These are phyloP conservation scores for Trametes versicolor DNA, from an alignment of 1,284 basidiomycete genomes.

Conservation along the genomic window DNA sequence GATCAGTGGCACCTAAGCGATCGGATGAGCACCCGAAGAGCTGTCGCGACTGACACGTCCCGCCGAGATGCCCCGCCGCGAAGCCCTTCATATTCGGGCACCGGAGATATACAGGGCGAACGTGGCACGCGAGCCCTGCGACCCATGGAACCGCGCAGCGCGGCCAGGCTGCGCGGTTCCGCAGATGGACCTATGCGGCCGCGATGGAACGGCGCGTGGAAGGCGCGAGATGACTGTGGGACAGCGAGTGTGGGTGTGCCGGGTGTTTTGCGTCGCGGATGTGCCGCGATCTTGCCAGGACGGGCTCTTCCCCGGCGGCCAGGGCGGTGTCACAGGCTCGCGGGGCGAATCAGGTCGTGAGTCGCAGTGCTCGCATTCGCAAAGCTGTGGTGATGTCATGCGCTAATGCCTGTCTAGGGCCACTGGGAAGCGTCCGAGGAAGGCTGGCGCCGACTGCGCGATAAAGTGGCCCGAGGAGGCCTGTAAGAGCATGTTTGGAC, in stretches of 20 bases:
- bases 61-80: slow-evolving; percentile 1
- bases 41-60: slow-evolving; percentile 7
- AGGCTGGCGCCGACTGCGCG: slow-evolving; percentile 16
- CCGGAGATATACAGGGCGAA: slow-evolving; percentile 3
- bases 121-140: slow-evolving; percentile 8
- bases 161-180: slow-evolving; percentile 3
- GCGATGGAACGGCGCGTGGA: not conserved
- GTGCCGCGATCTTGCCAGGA: slow-evolving; percentile 13
- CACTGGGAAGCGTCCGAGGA: slow-evolving; percentile 22
- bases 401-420: slow-evolving; percentile 15
- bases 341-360: slow-evolving; percentile 30
- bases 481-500: slow-evolving; percentile 2
- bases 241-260: slow-evolving; percentile 21
- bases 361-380: not conserved
- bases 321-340: slow-evolving; percentile 22
- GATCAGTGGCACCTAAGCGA: not conserved
- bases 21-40: slow-evolving; percentile 1
- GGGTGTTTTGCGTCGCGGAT: slow-evolving; percentile 6
- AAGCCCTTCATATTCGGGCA: slow-evolving; percentile 9
- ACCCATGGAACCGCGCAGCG: not conserved
- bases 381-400: slow-evolving; percentile 12
- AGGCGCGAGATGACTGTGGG: slow-evolving; percentile 11
- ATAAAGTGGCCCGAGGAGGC: slow-evolving; percentile 13
- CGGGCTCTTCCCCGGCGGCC: slow-evolving; percentile 2
- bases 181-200: slow-evolving; percentile 4